Conservation (phyloP, 352 stramenopile genomes). For the Aphanomyces astaci region DNA sequence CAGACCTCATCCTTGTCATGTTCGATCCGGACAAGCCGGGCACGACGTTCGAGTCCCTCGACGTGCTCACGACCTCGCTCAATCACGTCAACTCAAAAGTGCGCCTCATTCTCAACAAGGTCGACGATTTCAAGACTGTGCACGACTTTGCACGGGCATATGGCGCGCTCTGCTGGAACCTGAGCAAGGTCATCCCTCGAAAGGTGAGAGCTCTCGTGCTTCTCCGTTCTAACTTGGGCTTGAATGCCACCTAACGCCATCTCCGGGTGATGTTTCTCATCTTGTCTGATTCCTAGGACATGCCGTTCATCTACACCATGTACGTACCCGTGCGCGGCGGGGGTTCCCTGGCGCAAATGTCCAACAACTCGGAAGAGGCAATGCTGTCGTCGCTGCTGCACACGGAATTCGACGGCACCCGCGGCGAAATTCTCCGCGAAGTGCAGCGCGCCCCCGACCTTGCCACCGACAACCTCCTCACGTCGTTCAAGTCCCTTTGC, state of each 20-base stretch:
- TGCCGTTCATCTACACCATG: constrained; percentile 87
- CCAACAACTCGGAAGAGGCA: constrained; percentile 4
- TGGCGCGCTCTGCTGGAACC: constrained; percentile 80
- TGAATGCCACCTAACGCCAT: too few species aligned
- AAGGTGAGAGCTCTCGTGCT: constrained; percentile 32
- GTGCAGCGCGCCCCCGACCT: constrained; percentile 71
- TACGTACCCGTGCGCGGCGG: constrained; percentile 55
- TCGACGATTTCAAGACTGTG: constrained; percentile 80
- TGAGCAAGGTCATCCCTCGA: constrained; percentile 80
- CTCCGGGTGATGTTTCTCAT: too few species aligned
- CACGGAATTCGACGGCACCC: constrained; percentile 79
- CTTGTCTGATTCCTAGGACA: constrained; percentile 30
- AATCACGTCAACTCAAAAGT: constrained; percentile 72
- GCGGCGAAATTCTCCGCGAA: constrained; percentile 75
- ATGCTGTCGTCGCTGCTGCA: constrained; percentile 68
- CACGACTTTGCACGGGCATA: constrained; percentile 81
- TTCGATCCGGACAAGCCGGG: constrained; percentile 84
- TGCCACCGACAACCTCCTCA: constrained; percentile 76
- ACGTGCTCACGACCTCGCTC: constrained; percentile 75
- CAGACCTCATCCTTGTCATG: constrained; percentile 84
- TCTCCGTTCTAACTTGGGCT: too few species aligned
- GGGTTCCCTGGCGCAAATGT: background rate
- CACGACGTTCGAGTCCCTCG: constrained; percentile 82
- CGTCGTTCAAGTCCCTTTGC: constrained; percentile 68
- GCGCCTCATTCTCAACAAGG: constrained; percentile 82